Evolutionary conservation across 164 flowering plant genomes (phyloP), one percentile per base, ranked within the genome.

Genomic region (Nelumbo lutea): DNA sequence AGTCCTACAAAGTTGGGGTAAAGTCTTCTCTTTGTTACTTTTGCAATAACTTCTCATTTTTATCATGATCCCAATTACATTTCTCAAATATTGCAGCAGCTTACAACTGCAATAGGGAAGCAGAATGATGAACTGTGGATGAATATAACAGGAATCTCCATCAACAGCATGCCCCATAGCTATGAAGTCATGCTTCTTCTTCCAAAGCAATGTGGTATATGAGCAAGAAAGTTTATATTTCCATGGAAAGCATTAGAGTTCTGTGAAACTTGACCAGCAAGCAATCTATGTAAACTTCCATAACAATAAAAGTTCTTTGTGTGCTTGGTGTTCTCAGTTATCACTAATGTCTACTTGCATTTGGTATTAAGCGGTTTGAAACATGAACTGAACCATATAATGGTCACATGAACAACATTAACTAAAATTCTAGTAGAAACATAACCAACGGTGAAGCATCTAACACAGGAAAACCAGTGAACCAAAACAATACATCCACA

Each of bases 1-100:
- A 73, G 58, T 68, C 73, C 83, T 63, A 77, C 76, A 71, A 79
- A 82, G 66, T 67, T 85, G 62, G 84, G 88, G 96, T 89, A 85
- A 75, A 64, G 61, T 47, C 39, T 61, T n/a, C 9, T 43, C 55
- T 9, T 57, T 48, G 7, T 9, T 13, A 47, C 59, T 47, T 11
- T 50, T 58, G 59, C 5, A 62, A 46, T 63, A 14, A 53, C 11
- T 53, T 41, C 51, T 46, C 58, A 15, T 8, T 43, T 42, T 47
- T 11, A 3, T 40, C 42, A 8, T 67, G 47, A 73, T 46, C 64
- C 68, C 64, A 73, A 64, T 9, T 2, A 59, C 62, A 59, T 62
- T 73, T 46, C 14, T 43, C 47, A 8, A n/a, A 60, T 51, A 2
- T n/a, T 68, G 64, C 70, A 60, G 74, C 75, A 79, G 75, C 64